phyloP scores from a whole-genome alignment of 306 rosid species.

The Aeschynomene evenia region DNA sequence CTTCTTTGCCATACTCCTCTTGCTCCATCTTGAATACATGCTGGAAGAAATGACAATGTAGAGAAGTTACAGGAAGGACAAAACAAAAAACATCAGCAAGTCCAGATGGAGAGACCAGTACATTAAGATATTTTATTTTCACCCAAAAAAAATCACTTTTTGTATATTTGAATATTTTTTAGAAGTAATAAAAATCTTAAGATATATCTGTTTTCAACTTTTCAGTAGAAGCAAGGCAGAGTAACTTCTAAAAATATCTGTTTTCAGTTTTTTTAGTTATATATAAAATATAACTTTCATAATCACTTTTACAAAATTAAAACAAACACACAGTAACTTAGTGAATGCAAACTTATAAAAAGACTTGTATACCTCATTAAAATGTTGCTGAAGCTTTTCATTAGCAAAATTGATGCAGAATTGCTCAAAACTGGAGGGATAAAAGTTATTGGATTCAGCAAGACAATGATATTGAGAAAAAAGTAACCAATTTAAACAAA shows the following conservation, averaged over 20 bases:
- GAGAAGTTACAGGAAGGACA: background rate
- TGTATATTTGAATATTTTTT: no score
- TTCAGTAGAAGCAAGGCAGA: no score
- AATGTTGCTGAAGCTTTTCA: slow-evolving; percentile 99
- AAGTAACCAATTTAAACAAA: slow-evolving; percentile 4
- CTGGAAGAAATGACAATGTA: slow-evolving; percentile 47
- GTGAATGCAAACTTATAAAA: slow-evolving; percentile 7
- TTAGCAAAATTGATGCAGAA: slow-evolving; percentile 98
- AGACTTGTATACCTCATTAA: slow-evolving; percentile 71
- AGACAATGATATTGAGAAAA: slow-evolving; percentile 5
- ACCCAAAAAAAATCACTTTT: no score
- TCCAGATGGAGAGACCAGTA: slow-evolving; percentile 9
- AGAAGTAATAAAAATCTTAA: no score
- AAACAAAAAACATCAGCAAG: background rate
- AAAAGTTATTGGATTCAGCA: slow-evolving; percentile 23
- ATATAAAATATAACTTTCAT: no score
- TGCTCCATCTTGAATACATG: slow-evolving; percentile 99
- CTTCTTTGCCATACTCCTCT: slow-evolving; percentile 94
- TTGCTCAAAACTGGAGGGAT: slow-evolving; percentile 85
- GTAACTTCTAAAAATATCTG: no score
- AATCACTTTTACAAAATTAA: no score
- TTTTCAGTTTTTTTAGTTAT: no score
- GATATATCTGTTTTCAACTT: no score
- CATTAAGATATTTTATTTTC: no score
- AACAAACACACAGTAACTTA: no score